Percentiles rank a stretch among this genome's conserved stretches.
phyloP scores from a whole-genome alignment of 768 basidiomycete species.

The Lactarius trivialis region DNA sequence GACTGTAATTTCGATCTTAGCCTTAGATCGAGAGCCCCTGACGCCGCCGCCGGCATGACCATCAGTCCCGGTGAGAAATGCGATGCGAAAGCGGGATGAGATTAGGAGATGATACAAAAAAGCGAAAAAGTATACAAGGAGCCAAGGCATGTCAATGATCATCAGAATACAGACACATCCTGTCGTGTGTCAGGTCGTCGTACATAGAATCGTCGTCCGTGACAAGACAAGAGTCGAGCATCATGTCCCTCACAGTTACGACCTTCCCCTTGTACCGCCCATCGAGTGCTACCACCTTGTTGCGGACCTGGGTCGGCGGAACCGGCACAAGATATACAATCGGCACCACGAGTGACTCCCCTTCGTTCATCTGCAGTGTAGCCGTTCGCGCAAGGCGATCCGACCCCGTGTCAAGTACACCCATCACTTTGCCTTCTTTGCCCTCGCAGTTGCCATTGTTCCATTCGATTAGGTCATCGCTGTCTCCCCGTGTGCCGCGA shows the following conservation, averaged over 20 bases:
- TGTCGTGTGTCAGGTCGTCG: conserved; percentile 21
- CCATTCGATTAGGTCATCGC: conserved; percentile 33
- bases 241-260: conserved; percentile 20
- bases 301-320: conserved; percentile 34
- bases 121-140: not conserved
- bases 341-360: conserved; percentile 34
- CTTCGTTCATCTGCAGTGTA: conserved; percentile 30
- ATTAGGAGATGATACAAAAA: not conserved
- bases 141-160: conserved; percentile 1
- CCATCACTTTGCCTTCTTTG: conserved; percentile 27
- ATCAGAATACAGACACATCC: conserved; percentile 14
- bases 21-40: not conserved
- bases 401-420: conserved; percentile 26
- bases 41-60: not conserved
- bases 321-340: conserved; percentile 39
- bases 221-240: conserved; percentile 18
- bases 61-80: not conserved
- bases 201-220: conserved; percentile 20
- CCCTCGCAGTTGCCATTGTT: conserved; percentile 31
- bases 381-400: conserved; percentile 29
- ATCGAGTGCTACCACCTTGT: conserved; percentile 45
- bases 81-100: not conserved
- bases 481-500: conserved; percentile 30
- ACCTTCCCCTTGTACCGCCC: conserved; percentile 37
- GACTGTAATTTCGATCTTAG: not conserved